Conservation (phyloP, 2,329 filamentous ascomycete genomes). For the Botrytis elliptica region DNA sequence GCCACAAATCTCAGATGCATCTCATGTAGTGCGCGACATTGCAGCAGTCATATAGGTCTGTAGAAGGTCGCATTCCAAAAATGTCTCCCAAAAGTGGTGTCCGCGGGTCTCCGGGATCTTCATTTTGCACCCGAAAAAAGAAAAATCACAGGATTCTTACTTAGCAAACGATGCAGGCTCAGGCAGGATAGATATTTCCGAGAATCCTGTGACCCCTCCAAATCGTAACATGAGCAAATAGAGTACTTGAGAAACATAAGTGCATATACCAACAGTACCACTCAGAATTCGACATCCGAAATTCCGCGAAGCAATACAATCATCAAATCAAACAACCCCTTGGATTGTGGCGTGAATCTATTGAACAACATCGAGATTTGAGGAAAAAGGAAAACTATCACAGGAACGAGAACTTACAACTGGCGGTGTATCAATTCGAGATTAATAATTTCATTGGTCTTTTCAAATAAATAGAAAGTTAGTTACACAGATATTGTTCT, state of each 20-base stretch:
- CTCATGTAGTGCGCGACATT: conserved; percentile 5
- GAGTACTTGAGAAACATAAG: neutral
- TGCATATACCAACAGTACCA: neutral
- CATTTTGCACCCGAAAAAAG: neutral
- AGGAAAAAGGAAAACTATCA: conserved; percentile 5
- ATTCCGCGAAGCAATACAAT: conserved; percentile 1
- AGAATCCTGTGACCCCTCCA: neutral
- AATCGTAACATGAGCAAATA: neutral
- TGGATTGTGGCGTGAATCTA: neutral
- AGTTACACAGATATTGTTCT: conserved; percentile 9
- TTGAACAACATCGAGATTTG: neutral
- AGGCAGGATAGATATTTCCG: neutral
- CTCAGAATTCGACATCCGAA: conserved; percentile 13
- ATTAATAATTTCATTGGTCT: neutral
- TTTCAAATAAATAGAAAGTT: conserved; percentile 8
- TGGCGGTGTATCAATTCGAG: conserved; percentile 16
- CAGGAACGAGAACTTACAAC: conserved; percentile 4
- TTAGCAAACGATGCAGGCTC: neutral
- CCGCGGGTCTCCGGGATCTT: neutral
- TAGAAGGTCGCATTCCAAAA: conserved; percentile 8
- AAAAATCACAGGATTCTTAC: neutral
- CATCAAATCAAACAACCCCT: conserved; percentile 1
- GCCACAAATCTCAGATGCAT: conserved; percentile 15
- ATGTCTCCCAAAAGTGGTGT: conserved; percentile 7
- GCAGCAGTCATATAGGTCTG: neutral